Conservation (phyloP, 2,329 filamentous ascomycete genomes). For the Hypoxylon sp. region DNA sequence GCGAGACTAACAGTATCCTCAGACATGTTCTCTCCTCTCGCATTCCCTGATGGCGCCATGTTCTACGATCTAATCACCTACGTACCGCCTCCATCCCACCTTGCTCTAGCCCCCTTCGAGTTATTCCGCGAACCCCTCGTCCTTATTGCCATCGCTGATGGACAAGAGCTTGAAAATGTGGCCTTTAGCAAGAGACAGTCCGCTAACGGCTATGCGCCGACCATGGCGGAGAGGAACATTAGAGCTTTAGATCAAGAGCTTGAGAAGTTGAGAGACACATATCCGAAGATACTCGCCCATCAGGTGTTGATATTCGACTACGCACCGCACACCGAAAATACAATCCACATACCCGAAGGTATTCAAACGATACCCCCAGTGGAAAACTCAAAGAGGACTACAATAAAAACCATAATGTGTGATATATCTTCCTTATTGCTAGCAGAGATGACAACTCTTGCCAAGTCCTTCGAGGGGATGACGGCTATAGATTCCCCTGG, state of each 20-base stretch:
- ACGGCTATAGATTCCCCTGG: slow-evolving; percentile 84
- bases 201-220: slow-evolving; percentile 64
- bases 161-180: slow-evolving; percentile 73
- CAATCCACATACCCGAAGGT: slow-evolving; percentile 74
- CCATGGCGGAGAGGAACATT: slow-evolving; percentile 70
- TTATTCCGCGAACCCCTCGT: slow-evolving; percentile 87
- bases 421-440: slow-evolving; percentile 81
- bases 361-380: slow-evolving; percentile 79
- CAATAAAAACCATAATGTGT: slow-evolving; percentile 85
- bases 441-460: slow-evolving; percentile 81
- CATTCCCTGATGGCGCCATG: slow-evolving; percentile 87
- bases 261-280: slow-evolving; percentile 78
- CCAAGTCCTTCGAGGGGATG: slow-evolving; percentile 79
- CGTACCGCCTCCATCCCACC: slow-evolving; percentile 82
- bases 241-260: slow-evolving; percentile 76
- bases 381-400: slow-evolving; percentile 79
- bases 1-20: slow-evolving; percentile 45
- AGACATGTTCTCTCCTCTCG: slow-evolving; percentile 96
- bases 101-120: slow-evolving; percentile 89
- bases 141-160: slow-evolving; percentile 88
- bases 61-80: slow-evolving; percentile 90
- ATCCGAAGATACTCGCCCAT: slow-evolving; percentile 82
- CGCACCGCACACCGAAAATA: slow-evolving; percentile 61
- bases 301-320: slow-evolving; percentile 87
- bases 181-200: slow-evolving; percentile 70